Percentiles rank a stretch among this genome's conserved stretches.
phyloP scores from a whole-genome alignment of 345 rosid genomes.

The Hypericum perforatum region DNA sequence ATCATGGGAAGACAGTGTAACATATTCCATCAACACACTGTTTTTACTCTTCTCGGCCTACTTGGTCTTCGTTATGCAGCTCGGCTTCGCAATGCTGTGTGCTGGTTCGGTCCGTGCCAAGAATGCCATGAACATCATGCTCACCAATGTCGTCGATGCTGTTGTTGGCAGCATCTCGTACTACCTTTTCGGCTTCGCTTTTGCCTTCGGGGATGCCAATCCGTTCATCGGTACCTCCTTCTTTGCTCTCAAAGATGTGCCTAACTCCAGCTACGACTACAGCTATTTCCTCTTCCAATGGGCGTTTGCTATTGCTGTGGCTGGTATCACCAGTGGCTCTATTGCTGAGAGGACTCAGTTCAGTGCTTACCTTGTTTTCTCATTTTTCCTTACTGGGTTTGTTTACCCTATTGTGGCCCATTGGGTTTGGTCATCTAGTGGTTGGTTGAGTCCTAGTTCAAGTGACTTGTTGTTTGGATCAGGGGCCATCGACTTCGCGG shows the following conservation, averaged over 20 bases:
- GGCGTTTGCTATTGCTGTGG: slow-evolving; percentile 62
- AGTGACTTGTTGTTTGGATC: slow-evolving; percentile 36
- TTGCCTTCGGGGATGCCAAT: slow-evolving; percentile 55
- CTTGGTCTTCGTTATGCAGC: slow-evolving; percentile 55
- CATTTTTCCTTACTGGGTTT: slow-evolving; percentile 52
- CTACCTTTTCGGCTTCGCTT: slow-evolving; percentile 63
- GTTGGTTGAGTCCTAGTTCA: slow-evolving; percentile 47
- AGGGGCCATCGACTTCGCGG: slow-evolving; percentile 57
- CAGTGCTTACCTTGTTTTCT: slow-evolving; percentile 53
- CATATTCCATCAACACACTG: slow-evolving; percentile 41
- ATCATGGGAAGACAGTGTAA: slow-evolving; percentile 52
- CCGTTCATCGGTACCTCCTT: slow-evolving; percentile 46
- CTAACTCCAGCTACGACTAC: slow-evolving; percentile 31
- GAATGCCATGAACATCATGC: slow-evolving; percentile 64
- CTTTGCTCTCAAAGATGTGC: slow-evolving; percentile 43
- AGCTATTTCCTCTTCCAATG: slow-evolving; percentile 56
- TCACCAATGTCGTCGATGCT: slow-evolving; percentile 59
- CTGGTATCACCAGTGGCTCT: slow-evolving; percentile 60
- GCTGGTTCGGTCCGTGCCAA: slow-evolving; percentile 66
- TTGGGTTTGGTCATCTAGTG: slow-evolving; percentile 59
- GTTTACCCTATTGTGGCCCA: slow-evolving; percentile 52
- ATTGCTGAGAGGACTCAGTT: slow-evolving; percentile 74
- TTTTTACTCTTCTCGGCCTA: slow-evolving; percentile 60
- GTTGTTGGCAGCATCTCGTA: slow-evolving; percentile 64
- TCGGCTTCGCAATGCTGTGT: slow-evolving; percentile 70